phyloP scores from a whole-genome alignment of 345 rosid species.

The Psidium guajava region DNA sequence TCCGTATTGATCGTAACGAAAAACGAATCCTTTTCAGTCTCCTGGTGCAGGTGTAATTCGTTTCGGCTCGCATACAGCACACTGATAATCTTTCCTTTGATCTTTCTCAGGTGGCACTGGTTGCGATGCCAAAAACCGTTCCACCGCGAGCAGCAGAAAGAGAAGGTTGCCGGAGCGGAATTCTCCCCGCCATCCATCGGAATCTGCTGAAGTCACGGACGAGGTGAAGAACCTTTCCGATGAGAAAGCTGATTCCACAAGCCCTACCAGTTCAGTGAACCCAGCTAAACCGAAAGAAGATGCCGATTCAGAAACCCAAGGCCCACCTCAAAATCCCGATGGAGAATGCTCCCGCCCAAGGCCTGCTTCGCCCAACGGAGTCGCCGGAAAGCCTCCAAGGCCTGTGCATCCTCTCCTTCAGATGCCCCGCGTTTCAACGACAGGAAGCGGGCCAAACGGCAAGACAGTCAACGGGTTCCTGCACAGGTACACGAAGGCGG shows the following conservation, averaged over 20 bases:
- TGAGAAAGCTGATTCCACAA: background rate
- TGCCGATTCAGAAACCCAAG: background rate
- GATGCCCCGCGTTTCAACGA: conserved; percentile 65
- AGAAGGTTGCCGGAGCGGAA: background rate
- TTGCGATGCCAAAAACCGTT: conserved; percentile 14
- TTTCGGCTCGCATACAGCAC: background rate
- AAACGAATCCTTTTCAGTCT: background rate
- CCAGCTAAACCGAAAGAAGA: background rate
- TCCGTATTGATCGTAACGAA: background rate
- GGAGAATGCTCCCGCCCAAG: background rate
- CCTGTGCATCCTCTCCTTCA: conserved; percentile 4
- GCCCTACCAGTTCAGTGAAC: background rate
- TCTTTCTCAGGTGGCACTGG: conserved; percentile 23
- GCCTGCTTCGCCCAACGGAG: background rate
- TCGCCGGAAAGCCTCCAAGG: conserved; percentile 30
- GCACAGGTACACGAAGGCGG: conserved; percentile 35
- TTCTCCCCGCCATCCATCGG: background rate
- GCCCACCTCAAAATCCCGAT: background rate
- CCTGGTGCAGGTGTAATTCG: background rate
- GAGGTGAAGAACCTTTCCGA: background rate
- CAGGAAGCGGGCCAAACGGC: conserved; percentile 55
- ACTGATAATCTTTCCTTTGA: background rate
- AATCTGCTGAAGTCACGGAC: background rate
- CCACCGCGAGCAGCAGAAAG: conserved; percentile 10
- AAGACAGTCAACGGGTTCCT: conserved; percentile 63